Conservation (phyloP, 306 rosid genomes). For the Casuarina cunninghamiana region DNA sequence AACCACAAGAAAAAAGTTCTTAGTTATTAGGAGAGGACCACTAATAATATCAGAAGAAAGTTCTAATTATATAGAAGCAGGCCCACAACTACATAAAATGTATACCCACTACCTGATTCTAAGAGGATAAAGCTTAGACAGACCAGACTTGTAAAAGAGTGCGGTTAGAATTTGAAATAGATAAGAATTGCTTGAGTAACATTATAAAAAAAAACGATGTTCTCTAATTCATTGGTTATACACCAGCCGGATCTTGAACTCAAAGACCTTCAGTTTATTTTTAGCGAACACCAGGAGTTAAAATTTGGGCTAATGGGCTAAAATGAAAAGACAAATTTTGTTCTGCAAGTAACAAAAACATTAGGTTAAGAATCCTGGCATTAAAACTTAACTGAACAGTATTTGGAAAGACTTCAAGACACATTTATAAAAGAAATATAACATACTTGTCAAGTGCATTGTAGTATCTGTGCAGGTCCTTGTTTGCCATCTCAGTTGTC, state of each 20-base stretch:
- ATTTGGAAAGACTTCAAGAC: not conserved
- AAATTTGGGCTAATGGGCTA: not conserved
- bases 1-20: not conserved
- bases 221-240: not conserved
- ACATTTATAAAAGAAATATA: not conserved
- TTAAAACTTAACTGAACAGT: not conserved
- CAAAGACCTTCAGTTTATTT: not conserved
- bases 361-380: not conserved
- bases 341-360: not conserved
- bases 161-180: not conserved
- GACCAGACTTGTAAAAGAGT: not conserved
- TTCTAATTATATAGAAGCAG: not conserved
- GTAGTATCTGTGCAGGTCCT: slow-evolving; percentile 98
- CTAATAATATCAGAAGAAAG: not conserved
- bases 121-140: not conserved
- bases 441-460: slow-evolving; percentile 93
- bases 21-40: not conserved
- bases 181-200: not conserved
- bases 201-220: not conserved
- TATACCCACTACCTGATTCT: not conserved
- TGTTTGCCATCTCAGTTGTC: slow-evolving; percentile 99
- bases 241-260: not conserved
- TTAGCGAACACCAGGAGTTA: not conserved
- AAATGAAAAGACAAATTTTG: not conserved
- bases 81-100: not conserved